Percentiles rank a stretch among this genome's conserved stretches.
Evolutionary conservation across 2,329 filamentous ascomycete genomes (phyloP).

Genomic region (Arthrobotrys megalospora): DNA sequence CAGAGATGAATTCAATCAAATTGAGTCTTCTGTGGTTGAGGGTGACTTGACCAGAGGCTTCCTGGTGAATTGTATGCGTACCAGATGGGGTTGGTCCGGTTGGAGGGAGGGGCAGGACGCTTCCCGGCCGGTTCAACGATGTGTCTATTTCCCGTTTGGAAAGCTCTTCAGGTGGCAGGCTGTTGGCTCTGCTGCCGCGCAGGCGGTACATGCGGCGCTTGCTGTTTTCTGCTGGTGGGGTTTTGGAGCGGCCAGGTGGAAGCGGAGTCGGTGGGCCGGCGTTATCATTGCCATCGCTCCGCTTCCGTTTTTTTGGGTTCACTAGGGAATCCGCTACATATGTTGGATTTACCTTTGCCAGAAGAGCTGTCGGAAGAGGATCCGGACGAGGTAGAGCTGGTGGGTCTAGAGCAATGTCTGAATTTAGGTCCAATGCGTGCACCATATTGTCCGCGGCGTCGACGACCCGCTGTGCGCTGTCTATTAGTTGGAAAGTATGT

Average conservation of each 20-base stretch:
- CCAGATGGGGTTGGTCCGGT: slow-evolving; percentile 55
- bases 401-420: slow-evolving; percentile 78
- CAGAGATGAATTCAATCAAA: slow-evolving; percentile 61
- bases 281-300: slow-evolving; percentile 55
- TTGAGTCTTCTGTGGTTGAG: slow-evolving; percentile 58
- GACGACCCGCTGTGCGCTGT: slow-evolving; percentile 79
- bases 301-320: slow-evolving; percentile 58
- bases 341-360: slow-evolving; percentile 36
- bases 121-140: slow-evolving; percentile 55
- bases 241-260: slow-evolving; percentile 68
- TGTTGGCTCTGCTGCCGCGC: slow-evolving; percentile 56
- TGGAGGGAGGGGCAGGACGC: slow-evolving; percentile 56
- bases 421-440: slow-evolving; percentile 81
- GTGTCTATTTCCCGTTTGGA: slow-evolving; percentile 52
- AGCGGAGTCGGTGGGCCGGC: slow-evolving; percentile 50
- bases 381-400: slow-evolving; percentile 65
- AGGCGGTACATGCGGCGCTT: slow-evolving; percentile 48
- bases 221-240: slow-evolving; percentile 45
- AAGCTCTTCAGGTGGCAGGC: slow-evolving; percentile 53
- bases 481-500: slow-evolving; percentile 66
- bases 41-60: slow-evolving; percentile 59
- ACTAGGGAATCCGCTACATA: slow-evolving; percentile 20
- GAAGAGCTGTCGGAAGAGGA: slow-evolving; percentile 32
- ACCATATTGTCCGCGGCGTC: slow-evolving; percentile 83
- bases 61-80: slow-evolving; percentile 60